Evolutionary conservation across 2,329 filamentous ascomycete species (phyloP), one percentile per base, ranked within the genome.

Genomic region (Bisporella sp.): DNA sequence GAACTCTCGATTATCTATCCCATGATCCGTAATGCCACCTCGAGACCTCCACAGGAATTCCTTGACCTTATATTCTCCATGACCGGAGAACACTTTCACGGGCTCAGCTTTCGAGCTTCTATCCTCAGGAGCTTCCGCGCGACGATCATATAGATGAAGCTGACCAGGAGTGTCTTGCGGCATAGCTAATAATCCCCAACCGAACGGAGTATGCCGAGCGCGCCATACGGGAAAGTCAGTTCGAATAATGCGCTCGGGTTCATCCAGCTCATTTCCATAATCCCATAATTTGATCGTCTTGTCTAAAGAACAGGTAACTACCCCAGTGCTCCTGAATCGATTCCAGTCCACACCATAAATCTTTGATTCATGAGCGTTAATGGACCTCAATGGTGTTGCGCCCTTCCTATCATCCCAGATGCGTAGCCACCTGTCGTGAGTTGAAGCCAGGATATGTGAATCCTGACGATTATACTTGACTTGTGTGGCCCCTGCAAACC

Each of bases 281-380:
- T 96, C 87, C 91, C 91, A 96, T 57, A 96, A 87, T 64, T 95
- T 95, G 69, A 96, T 92, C 40, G 85, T 95, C 65, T 85, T 89
- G 64, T 96, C 91, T 45, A 96, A 73, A 1, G 91, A 95, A 67
- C 91, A 96, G 3, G 91, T 96, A 5, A 89, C 82, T 46, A 96
- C 74, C 35, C 82, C 84, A 7, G 81, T 84, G 1, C 81, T 70
- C 45, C 83, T 76, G 9, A 85, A 85, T 47, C 92, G 81, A 64
- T 95, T 95, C 92, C 92, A 96, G 68, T 96, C 92, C 33, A 96
- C 75, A 31, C 92, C 92, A 64, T 96, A 96, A 53, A 96, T 96
- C 68, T 96, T 96, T 37, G 90, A 96, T 32, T 81, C 82, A 62
- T 96, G 91, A 0, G 91, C 92, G 63, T 84, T 83, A 55, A 96